Percentiles rank a stretch among this genome's conserved stretches.
These are phyloP conservation scores for Guadua angustifolia DNA, from an alignment of 176 grass and related monocot genomes.

Conservation along the genomic window DNA sequence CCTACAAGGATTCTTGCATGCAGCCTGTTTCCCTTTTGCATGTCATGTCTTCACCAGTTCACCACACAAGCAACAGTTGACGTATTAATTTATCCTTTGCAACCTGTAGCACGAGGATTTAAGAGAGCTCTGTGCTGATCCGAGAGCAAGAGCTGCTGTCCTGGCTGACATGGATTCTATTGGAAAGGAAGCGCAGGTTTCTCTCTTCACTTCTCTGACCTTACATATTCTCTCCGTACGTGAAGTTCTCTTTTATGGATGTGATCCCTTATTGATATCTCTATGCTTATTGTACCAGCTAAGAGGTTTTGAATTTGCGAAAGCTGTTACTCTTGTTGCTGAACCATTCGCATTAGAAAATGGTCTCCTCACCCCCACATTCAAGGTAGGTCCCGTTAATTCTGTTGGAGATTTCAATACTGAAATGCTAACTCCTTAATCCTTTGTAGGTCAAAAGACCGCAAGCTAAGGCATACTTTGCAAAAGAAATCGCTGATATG, in stretches of 20 bases:
- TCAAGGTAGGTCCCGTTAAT: constrained; percentile 66
- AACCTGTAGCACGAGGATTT: constrained; percentile 71
- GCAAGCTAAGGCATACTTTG: constrained; percentile 89
- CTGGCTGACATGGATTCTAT: constrained; percentile 87
- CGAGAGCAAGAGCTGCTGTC: constrained; percentile 70
- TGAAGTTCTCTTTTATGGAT: constrained; percentile 1
- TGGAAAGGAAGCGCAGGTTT: constrained; percentile 89
- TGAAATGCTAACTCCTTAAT: background rate
- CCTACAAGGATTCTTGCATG: background rate
- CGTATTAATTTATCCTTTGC: constrained; percentile 23
- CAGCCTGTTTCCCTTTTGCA: background rate
- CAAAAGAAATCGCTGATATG: constrained; percentile 83
- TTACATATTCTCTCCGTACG: constrained; percentile 14
- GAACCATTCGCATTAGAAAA: constrained; percentile 94
- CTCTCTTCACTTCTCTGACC: background rate
- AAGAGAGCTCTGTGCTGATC: constrained; percentile 65
- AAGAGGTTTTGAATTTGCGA: constrained; percentile 95
- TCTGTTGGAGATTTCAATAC: background rate
- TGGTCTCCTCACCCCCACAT: constrained; percentile 92
- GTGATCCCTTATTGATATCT: background rate
- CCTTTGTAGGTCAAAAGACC: constrained; percentile 77
- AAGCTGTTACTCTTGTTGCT: constrained; percentile 69
- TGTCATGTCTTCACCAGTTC: background rate
- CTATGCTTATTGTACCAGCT: constrained; percentile 53
- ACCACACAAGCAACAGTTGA: background rate